Conservation (phyloP, 495 filamentous ascomycete species). For the Penicillium soppii region DNA sequence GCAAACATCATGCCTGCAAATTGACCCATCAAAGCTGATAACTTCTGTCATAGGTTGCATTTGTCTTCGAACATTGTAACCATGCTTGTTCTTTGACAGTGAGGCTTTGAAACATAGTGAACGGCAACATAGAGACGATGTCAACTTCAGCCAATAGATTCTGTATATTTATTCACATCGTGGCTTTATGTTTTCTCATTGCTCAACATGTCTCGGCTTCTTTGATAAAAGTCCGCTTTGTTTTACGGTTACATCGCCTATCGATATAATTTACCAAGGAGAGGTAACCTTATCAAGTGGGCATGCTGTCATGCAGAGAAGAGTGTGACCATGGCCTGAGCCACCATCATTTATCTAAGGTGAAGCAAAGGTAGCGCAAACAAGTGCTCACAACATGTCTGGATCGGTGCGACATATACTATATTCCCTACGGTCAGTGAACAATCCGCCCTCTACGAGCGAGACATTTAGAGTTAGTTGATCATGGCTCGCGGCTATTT, state of each 20-base stretch:
- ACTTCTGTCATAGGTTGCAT: constrained; percentile 4
- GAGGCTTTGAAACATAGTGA: constrained; percentile 1
- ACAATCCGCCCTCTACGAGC: background rate
- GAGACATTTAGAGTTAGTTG: background rate
- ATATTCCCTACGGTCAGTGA: background rate
- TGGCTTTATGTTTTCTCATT: background rate
- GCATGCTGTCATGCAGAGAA: background rate
- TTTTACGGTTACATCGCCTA: constrained; percentile 21
- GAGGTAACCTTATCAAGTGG: background rate
- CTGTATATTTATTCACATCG: background rate
- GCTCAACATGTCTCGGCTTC: constrained; percentile 15
- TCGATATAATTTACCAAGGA: background rate
- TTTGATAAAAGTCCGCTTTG: background rate
- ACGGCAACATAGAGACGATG: background rate
- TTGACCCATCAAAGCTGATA: background rate
- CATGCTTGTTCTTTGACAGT: background rate
- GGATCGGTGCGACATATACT: background rate
- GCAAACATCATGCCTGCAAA: background rate
- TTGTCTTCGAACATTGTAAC: background rate
- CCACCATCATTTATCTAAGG: background rate
- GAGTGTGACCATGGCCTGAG: constrained; percentile 3
- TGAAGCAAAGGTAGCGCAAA: constrained; percentile 1
- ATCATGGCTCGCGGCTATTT: background rate
- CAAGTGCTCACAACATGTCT: background rate
- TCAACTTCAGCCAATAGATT: background rate